phyloP scores from a whole-genome alignment of 2,329 filamentous ascomycete genomes.

The Lachnellula hyalina region DNA sequence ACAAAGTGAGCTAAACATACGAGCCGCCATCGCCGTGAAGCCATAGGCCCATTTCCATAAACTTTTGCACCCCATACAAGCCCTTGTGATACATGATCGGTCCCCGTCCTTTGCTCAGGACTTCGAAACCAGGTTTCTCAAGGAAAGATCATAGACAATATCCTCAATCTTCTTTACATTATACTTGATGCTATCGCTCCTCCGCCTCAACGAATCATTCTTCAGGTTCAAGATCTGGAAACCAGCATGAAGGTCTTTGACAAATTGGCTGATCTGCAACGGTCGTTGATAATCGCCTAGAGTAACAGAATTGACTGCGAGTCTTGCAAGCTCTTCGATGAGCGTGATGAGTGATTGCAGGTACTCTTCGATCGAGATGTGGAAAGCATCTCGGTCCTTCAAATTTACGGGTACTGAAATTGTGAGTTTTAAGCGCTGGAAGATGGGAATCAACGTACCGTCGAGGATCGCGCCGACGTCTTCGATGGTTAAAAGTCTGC shows the following conservation, averaged over 20 bases:
- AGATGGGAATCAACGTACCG: slow-evolving; percentile 36
- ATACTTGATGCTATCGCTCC: slow-evolving; percentile 93
- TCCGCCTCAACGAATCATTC: slow-evolving; percentile 84
- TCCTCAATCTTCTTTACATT: slow-evolving; percentile 97
- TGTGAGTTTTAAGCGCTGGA: slow-evolving; percentile 7
- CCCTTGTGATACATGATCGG: not conserved
- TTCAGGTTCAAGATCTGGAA: slow-evolving; percentile 98
- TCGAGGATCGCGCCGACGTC: slow-evolving; percentile 75
- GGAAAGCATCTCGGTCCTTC: slow-evolving; percentile 85
- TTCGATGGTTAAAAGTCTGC: slow-evolving; percentile 77
- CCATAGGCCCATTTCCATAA: not conserved
- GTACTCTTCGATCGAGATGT: slow-evolving; percentile 96
- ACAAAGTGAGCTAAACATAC: not conserved
- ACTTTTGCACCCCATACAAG: not conserved
- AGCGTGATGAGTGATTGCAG: slow-evolving; percentile 81
- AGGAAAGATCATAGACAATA: slow-evolving; percentile 89
- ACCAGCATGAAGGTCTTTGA: slow-evolving; percentile 91
- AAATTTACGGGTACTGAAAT: slow-evolving; percentile 77
- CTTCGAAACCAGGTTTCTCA: slow-evolving; percentile 70
- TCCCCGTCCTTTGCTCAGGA: not conserved
- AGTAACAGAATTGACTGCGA: slow-evolving; percentile 92
- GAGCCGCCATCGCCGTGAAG: not conserved
- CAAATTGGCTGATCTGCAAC: slow-evolving; percentile 80
- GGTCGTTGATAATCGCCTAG: slow-evolving; percentile 83
- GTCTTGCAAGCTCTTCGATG: slow-evolving; percentile 82